phyloP scores from a whole-genome alignment of 2,329 filamentous ascomycete genomes.

The Mycosphaerella arachidis region DNA sequence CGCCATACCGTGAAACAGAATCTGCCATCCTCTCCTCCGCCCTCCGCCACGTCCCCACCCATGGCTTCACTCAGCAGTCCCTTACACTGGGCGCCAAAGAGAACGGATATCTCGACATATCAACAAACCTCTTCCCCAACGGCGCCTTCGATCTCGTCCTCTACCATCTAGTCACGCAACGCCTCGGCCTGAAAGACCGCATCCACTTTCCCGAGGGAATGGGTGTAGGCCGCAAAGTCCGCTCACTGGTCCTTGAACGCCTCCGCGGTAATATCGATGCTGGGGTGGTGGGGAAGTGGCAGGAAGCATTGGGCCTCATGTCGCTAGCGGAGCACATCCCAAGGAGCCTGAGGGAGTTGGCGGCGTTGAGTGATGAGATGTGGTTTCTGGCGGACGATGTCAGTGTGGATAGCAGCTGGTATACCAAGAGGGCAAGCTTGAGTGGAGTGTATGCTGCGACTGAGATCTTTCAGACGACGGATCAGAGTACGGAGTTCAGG shows the following conservation, averaged over 20 bases:
- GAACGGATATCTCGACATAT: conserved; percentile 80
- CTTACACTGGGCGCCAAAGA: conserved; percentile 76
- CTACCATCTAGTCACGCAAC: conserved; percentile 68
- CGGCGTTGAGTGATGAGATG: conserved; percentile 83
- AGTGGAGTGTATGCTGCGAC: conserved; percentile 64
- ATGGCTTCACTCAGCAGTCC: conserved; percentile 74
- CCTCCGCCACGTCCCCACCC: conserved; percentile 68
- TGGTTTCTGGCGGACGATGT: conserved; percentile 79
- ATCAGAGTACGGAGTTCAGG: conserved; percentile 64
- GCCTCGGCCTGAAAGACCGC: conserved; percentile 52
- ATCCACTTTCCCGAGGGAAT: conserved; percentile 42
- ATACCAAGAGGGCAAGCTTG: conserved; percentile 63
- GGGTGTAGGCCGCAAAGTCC: conserved; percentile 61
- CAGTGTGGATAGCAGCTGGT: conserved; percentile 83
- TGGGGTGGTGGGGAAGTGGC: conserved; percentile 68
- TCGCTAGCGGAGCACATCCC: conserved; percentile 76
- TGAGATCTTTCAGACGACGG: conserved; percentile 93
- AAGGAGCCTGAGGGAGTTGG: conserved; percentile 71
- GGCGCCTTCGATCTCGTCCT: conserved; percentile 77
- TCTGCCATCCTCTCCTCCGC: conserved; percentile 75
- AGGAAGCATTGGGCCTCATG: conserved; percentile 89
- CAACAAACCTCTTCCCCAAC: conserved; percentile 73
- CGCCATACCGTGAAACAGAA: conserved; percentile 66
- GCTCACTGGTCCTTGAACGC: conserved; percentile 68
- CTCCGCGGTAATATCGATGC: conserved; percentile 65